A percentile compares a stretch with the other conserved stretches of the same genome.
Conservation (phyloP, 441 rosid genomes). For the Croton laevigatus region DNA sequence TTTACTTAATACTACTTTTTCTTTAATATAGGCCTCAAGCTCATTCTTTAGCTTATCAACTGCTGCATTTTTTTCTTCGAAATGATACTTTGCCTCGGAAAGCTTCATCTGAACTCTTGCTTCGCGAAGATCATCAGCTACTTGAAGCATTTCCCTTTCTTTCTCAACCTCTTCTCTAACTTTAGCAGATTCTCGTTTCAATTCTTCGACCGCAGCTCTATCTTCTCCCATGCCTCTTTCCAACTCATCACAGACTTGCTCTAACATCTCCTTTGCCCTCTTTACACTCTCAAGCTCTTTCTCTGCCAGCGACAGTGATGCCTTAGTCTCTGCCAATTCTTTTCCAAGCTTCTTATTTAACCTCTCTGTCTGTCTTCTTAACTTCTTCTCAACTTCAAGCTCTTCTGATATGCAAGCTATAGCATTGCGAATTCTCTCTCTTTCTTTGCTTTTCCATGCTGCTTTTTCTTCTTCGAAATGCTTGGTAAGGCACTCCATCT, state of each 20-base stretch:
- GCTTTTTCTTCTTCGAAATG: constrained; percentile 62
- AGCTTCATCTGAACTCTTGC: constrained; percentile 98
- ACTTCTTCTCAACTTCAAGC: constrained; percentile 64
- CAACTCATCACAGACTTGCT: constrained; percentile 81
- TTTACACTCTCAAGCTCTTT: constrained; percentile 70
- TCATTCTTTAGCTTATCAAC: constrained; percentile 59
- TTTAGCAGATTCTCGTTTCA: constrained; percentile 56
- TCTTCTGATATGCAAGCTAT: constrained; percentile 51
- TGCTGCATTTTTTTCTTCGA: constrained; percentile 82
- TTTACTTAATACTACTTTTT: constrained; percentile 18
- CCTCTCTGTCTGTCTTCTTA: constrained; percentile 64
- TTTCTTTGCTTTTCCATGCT: constrained; percentile 51
- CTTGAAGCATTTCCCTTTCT: constrained; percentile 91
- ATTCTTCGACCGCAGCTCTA: constrained; percentile 48
- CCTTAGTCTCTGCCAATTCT: constrained; percentile 62
- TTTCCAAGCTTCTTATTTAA: constrained; percentile 72
- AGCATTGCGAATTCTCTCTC: constrained; percentile 44
- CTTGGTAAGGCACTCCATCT: constrained; percentile 43
- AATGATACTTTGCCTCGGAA: constrained; percentile 68
- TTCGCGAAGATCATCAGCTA: constrained; percentile 86
- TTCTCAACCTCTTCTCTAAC: constrained; percentile 72
- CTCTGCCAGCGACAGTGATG: constrained; percentile 32
- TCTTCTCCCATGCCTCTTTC: constrained; percentile 72
- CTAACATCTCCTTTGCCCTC: constrained; percentile 80
- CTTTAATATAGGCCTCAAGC: constrained; percentile 49